A percentile compares a stretch with the other conserved stretches of the same genome.
These are phyloP conservation scores for Phytophthora litchii DNA, from an alignment of 352 stramenopile species.

Conservation along the genomic window DNA sequence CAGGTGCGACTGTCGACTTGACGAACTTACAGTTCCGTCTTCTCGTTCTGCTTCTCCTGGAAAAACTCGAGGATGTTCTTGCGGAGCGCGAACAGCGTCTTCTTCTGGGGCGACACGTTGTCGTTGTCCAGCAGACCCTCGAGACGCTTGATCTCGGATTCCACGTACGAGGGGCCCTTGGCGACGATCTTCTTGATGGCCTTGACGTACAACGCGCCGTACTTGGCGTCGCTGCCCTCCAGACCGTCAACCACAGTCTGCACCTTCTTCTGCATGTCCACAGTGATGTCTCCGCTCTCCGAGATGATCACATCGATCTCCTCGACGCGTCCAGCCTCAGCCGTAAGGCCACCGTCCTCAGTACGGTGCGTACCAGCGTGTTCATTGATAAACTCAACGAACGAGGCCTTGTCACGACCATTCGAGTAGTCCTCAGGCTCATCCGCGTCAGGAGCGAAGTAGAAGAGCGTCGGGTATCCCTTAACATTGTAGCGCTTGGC, in stretches of 20 bases:
- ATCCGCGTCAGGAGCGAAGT: slow-evolving; percentile 82
- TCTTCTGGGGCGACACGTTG: slow-evolving; percentile 86
- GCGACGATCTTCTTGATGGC: slow-evolving; percentile 91
- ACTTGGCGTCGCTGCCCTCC: slow-evolving; percentile 68
- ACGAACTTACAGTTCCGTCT: slow-evolving; percentile 43
- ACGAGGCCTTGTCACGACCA: slow-evolving; percentile 83
- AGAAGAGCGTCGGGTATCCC: slow-evolving; percentile 93
- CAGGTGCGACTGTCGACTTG: slow-evolving; percentile 12
- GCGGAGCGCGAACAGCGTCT: slow-evolving; percentile 88
- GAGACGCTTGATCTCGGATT: slow-evolving; percentile 85
- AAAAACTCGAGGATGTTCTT: slow-evolving; percentile 91
- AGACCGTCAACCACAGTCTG: slow-evolving; percentile 76
- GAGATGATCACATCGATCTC: slow-evolving; percentile 87
- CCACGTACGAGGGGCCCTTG: slow-evolving; percentile 87
- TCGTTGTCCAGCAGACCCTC: slow-evolving; percentile 78
- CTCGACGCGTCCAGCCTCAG: slow-evolving; percentile 79
- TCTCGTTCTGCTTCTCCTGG: slow-evolving; percentile 51
- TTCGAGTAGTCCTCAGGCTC: slow-evolving; percentile 88
- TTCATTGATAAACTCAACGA: slow-evolving; percentile 92
- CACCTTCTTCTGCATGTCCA: slow-evolving; percentile 68
- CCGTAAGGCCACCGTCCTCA: slow-evolving; percentile 71
- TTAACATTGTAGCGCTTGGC: slow-evolving; percentile 86
- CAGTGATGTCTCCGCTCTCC: slow-evolving; percentile 71
- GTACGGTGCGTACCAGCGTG: slow-evolving; percentile 88
- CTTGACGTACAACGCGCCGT: slow-evolving; percentile 89